Evolutionary conservation across 257 asterid genomes (phyloP).

Genomic region (Paraleonurus japonicus): DNA sequence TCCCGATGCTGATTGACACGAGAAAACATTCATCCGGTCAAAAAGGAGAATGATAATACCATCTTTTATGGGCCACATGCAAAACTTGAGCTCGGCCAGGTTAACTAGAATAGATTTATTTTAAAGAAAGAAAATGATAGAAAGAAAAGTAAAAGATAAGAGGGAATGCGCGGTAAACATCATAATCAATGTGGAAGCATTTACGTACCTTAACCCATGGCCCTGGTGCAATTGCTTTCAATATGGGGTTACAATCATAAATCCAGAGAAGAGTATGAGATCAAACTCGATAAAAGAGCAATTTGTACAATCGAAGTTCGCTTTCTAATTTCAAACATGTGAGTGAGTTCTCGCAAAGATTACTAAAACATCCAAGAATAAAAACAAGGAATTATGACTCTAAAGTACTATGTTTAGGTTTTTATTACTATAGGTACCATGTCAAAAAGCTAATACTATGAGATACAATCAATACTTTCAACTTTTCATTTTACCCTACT

Average conservation of each 20-base stretch:
- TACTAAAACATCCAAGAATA: no score
- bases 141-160: background rate
- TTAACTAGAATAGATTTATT: background rate
- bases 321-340: background rate
- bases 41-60: background rate
- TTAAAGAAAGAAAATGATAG: background rate
- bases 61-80: background rate
- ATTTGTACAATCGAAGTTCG: background rate
- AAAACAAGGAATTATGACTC: no score
- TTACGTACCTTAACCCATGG: conserved; percentile 16
- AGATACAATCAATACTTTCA: no score
- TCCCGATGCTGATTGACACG: background rate
- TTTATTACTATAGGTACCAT: no score
- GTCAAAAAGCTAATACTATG: no score
- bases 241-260: background rate
- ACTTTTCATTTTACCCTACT: no score
- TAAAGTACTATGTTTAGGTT: no score
- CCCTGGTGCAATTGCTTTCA: background rate
- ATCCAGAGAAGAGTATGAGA: background rate
- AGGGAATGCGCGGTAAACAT: background rate
- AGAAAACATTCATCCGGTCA: background rate
- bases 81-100: background rate
- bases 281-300: background rate
- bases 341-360: conserved; percentile 6
- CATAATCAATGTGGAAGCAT: background rate